Conservation (phyloP, 192 early-diverging fungal genomes). For the Phlyctochytrium bullatum region DNA sequence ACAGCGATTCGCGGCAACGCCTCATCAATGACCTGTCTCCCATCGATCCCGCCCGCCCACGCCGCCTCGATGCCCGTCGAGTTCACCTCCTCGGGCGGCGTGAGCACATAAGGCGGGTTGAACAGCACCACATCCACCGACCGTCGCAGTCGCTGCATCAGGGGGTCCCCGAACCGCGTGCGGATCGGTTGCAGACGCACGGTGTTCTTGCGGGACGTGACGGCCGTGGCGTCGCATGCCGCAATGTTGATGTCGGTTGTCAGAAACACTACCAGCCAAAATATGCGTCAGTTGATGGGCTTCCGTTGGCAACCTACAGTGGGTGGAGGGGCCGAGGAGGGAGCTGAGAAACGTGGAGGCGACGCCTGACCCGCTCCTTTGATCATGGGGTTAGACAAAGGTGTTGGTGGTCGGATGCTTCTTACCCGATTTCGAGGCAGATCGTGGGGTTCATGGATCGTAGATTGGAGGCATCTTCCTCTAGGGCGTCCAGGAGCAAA, state of each 20-base stretch:
- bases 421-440: conserved; percentile 84
- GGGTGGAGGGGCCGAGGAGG: not conserved
- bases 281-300: not conserved
- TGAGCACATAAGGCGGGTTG: conserved; percentile 96
- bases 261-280: conserved; percentile 40
- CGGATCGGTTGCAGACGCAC: conserved; percentile 62
- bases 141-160: conserved; percentile 53
- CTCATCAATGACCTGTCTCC: conserved; percentile 81
- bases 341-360: conserved; percentile 77
- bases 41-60: conserved; percentile 93
- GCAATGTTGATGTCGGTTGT: conserved; percentile 82
- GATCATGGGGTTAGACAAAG: conserved; percentile 2
- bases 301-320: conserved; percentile 9
- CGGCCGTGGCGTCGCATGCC: conserved; percentile 64
- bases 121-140: conserved; percentile 80
- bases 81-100: conserved; percentile 76
- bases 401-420: not conserved
- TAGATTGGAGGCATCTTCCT: conserved; percentile 63
- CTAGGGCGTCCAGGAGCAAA: conserved; percentile 88
- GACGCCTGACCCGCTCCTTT: conserved; percentile 62
- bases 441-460: conserved; percentile 55
- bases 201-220: conserved; percentile 60
- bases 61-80: conserved; percentile 69
- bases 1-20: conserved; percentile 72
- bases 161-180: conserved; percentile 57